Evolutionary conservation across 306 rosid species (phyloP), one percentile per base, ranked within the genome.

Genomic region (Gynostemma pentaphyllum): DNA sequence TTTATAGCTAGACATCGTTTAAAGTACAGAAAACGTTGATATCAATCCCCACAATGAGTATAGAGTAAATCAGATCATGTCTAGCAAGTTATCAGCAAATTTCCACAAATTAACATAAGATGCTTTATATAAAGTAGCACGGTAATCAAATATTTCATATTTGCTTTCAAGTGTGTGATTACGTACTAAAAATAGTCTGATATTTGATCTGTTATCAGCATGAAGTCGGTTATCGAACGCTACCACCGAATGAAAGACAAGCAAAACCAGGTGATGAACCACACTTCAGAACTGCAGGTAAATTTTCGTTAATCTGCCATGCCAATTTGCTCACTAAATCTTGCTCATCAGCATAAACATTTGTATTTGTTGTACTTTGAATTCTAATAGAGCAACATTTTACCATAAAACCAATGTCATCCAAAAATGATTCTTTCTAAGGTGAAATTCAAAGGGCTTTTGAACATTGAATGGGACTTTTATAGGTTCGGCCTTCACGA

Each of bases 201-300:
- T 45, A 42, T 13, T 61, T 61, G 39, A 21, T 14, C 37, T 23
- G 46, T 66, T 36, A 29, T 21, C 70, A 66, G 70, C 70, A 66
- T 66, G 40, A 66, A 29, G 14, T 66, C 70, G 15, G 24, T 66
- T 32, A 51, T 45, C 1, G 70, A 66, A 10, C 70, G 62, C 13
- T 66, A 48, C 62, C 36, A 15, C 36, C 36, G 40, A 44, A 22
- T 24, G 62, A 66, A 66, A 50, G 62, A 37, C 16, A 49, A 66
- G 47, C 57, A 50, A 37, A 48, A 37, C 37, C 70, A 66, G 49
- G 6, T 22, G 24, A 34, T 66, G 62, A 37, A 66, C 40, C 8
- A 34, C 9, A 62, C 41, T 49, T 47, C 70, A 21, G 70, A 66
- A 37, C 60, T 50, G 36, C 70, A 66, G 70, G 70, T 66, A 51